Evolutionary conservation across 495 filamentous ascomycete genomes (phyloP), one percentile per base, ranked within the genome.

Genomic region (Neurospora sp.): DNA sequence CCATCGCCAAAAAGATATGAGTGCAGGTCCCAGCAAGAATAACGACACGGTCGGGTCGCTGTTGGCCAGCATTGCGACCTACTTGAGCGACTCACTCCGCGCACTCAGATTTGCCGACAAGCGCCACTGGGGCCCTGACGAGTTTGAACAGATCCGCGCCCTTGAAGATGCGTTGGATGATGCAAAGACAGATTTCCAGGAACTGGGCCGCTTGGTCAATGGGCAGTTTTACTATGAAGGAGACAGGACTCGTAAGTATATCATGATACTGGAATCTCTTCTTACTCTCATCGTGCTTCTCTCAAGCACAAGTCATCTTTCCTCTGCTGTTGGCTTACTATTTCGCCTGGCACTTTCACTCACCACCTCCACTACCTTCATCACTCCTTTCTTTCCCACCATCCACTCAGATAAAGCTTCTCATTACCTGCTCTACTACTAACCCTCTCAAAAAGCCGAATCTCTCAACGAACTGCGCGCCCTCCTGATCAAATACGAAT

Each of bases 161-260:
- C 78, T 86, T 0, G 84, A 86, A 72, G 81, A 82, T 39, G 80
- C 81, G 9, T 82, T 86, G 70, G 85, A 85, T 74, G 85, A 86
- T 54, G 85, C 85, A 48, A 84, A 84, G 75, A 83, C 83, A 78
- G 85, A 86, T 78, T 86, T 85, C 70, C 85, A 86, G 75, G 84
- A 85, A 76, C 79, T 86, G 72, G 80, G 80, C 3, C 77, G 76
- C 37, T 76, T 86, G 28, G 83, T 86, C 24, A 83, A 85, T 66
- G 85, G 85, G 17, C 79, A 82, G 71, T 78, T 81, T 38, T 85
- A 86, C 76, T 86, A 86, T 72, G 81, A 86, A 76, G 81, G 84
- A 36, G 85, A 86, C 75, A 79, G 84, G 66, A 84, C 79, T 45
- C 69, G 85, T 86, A 76, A 69, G 82, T 77, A 5, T n/a, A 10